Evolutionary conservation across 1,284 basidiomycete species (phyloP), one percentile per base, ranked within the genome.

Genomic region (Phellinidium pouzarii): DNA sequence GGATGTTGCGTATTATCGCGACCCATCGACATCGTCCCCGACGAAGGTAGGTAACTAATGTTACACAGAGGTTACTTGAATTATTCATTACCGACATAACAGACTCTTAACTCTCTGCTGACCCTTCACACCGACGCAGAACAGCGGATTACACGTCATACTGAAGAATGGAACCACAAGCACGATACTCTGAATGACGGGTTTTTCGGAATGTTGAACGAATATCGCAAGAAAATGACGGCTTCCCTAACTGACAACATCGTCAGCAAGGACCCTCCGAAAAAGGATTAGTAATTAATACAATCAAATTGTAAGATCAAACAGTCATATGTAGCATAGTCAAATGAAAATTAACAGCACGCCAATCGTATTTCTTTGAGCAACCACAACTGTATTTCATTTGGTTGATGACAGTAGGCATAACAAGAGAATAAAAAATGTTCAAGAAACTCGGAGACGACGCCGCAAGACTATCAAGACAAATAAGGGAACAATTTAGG

Each of bases 141-240:
- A 1, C 64, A 72, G 52, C 65, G 72, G 51, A 62, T 77, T 23
- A 65, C 64, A 19, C 64, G 62, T 20, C 76, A 77, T 55, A 70
- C 66, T 4, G 75, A 77, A 56, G 74, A 76, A 55, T 77, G 74
- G 74, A 64, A 77, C 53, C 76, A 77, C 56, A 62, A 67, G 47
- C 71, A 67, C 43, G 69, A 72, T 48, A 66, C 67, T 12, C 69
- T 64, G 1, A 60, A 61, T 7, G 75, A 78, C 54, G 74, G 74
- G 0, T 75, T 75, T 62, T 58, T 73, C 17, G 75, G 76, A 3
- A 68, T 70, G 67, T 57, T 77, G 29, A 75, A 75, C 52, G 75
- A 78, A 52, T 60, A 70, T 34, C 65, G 75, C 44, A 77, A 75
- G 69, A 76, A 71, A 54, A 23, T 71, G 17, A 73, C 73, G 0